Conservation (phyloP, 1,284 basidiomycete species). For the Volvariella volvacea region DNA sequence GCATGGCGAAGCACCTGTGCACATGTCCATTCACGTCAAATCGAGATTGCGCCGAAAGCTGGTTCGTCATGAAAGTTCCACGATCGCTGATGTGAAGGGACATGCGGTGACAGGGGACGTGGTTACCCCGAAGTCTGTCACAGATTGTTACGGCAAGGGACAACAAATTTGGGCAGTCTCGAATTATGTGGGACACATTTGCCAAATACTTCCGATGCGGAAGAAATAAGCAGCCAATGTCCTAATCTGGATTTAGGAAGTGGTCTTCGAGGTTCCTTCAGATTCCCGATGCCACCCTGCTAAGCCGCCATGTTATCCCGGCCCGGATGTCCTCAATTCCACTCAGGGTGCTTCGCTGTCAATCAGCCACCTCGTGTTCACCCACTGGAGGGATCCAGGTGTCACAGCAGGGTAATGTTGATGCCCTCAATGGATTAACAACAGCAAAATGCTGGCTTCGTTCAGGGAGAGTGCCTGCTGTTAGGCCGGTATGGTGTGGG, state of each 20-base stretch:
- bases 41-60: too few species aligned
- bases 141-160: slow-evolving; percentile 7
- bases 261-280: background rate
- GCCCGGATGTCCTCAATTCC: slow-evolving; percentile 8
- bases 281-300: slow-evolving; percentile 2
- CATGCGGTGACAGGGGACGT: slow-evolving; percentile 25
- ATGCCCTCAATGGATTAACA: too few species aligned
- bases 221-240: slow-evolving; percentile 13
- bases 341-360: slow-evolving; percentile 2
- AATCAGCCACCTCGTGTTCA: background rate
- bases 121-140: slow-evolving; percentile 22
- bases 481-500: too few species aligned
- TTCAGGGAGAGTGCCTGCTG: too few species aligned
- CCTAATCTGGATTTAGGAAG: slow-evolving; percentile 2
- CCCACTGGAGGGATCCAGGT: too few species aligned
- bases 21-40: too few species aligned
- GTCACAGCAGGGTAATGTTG: too few species aligned
- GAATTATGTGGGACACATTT: slow-evolving; percentile 10
- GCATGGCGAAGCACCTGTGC: too few species aligned
- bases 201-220: slow-evolving; percentile 13
- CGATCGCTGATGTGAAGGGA: slow-evolving; percentile 7
- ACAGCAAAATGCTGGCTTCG: too few species aligned
- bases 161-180: slow-evolving; percentile 8
- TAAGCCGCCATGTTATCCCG: background rate
- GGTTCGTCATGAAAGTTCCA: slow-evolving; percentile 5